Conservation (phyloP, 1,284 basidiomycete genomes). For the Coriolopsis trogii region DNA sequence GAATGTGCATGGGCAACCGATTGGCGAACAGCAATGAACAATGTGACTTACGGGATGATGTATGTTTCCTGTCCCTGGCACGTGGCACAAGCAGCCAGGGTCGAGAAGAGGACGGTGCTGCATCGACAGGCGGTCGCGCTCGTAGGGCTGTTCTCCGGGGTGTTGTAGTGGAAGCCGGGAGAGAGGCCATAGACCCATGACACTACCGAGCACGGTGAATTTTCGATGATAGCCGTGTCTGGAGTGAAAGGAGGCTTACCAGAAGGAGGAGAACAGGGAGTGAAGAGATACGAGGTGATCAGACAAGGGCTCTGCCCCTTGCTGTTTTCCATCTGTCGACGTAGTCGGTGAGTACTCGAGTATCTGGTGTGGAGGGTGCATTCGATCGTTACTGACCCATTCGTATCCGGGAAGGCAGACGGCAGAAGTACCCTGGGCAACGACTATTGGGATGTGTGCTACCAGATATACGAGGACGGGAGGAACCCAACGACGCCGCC, state of each 20-base stretch:
- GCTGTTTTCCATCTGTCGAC: conserved; percentile 17
- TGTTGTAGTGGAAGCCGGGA: conserved; percentile 15
- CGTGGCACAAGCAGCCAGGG: conserved; percentile 12
- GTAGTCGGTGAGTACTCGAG: background rate
- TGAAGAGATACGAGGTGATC: conserved; percentile 16
- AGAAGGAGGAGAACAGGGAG: conserved; percentile 13
- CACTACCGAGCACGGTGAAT: background rate
- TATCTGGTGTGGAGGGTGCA: background rate
- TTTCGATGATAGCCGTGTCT: background rate
- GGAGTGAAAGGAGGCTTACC: conserved; percentile 5
- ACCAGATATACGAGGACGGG: background rate
- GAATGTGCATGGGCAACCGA: background rate
- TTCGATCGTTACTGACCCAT: conserved; percentile 20
- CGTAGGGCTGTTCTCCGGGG: conserved; percentile 2
- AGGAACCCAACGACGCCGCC: conserved; percentile 1
- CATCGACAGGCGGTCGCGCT: conserved; percentile 18
- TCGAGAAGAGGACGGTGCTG: conserved; percentile 18
- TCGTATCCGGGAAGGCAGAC: conserved; percentile 5
- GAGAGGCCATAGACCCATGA: conserved; percentile 16
- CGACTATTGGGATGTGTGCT: background rate
- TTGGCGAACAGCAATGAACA: too few species aligned
- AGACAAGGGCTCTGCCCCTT: conserved; percentile 21
- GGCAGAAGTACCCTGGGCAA: conserved; percentile 16
- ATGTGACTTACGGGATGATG: conserved; percentile 6
- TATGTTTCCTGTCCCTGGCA: conserved; percentile 15